Evolutionary conservation across 805 yeast species (phyloP).

Genomic region (Metschnikowia gruessii): DNA sequence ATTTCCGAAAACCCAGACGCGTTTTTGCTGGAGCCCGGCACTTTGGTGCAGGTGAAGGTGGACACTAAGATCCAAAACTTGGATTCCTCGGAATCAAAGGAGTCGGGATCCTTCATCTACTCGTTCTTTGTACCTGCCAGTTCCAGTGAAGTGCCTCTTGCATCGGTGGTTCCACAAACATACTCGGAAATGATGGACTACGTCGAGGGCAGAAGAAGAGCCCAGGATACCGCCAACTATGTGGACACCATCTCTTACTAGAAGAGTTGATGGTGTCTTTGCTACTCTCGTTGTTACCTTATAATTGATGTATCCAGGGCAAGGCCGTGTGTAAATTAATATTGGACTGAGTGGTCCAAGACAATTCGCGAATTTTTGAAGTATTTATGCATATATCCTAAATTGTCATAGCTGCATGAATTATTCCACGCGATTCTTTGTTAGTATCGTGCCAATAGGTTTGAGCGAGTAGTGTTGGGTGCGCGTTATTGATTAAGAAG

Average conservation of each 20-base stretch:
- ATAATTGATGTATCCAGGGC: no score
- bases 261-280: no score
- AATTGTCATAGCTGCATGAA: no score
- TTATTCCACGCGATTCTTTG: no score
- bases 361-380: no score
- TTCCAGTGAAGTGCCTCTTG: conserved; percentile 45
- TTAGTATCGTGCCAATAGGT: no score
- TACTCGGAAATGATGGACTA: conserved; percentile 92
- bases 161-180: conserved; percentile 80
- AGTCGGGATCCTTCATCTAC: conserved; percentile 85
- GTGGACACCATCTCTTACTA: conserved; percentile 36
- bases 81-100: conserved; percentile 56
- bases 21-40: conserved; percentile 73
- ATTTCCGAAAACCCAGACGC: conserved; percentile 51
- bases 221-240: conserved; percentile 72
- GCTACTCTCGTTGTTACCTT: no score
- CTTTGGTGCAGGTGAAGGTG: conserved; percentile 85
- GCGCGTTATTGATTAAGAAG: no score
- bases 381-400: no score
- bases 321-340: no score
- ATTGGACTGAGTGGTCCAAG: no score
- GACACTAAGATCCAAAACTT: conserved; percentile 74
- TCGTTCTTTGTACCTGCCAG: conserved; percentile 81
- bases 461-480: no score
- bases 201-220: conserved; percentile 87